Evolutionary conservation across 148 eudicot species (phyloP).

Genomic region (Cornus suecica): DNA sequence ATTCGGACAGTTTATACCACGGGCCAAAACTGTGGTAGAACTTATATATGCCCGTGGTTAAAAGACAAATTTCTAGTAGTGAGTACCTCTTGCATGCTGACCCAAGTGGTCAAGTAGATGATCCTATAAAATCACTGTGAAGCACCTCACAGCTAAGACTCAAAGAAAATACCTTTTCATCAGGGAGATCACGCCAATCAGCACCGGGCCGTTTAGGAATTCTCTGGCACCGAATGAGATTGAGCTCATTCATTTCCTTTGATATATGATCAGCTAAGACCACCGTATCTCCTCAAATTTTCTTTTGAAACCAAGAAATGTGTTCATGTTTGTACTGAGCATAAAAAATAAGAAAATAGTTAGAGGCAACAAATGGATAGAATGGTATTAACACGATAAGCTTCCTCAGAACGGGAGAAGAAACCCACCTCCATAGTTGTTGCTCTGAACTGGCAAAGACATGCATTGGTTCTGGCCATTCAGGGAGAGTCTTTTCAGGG

Average conservation of each 20-base stretch:
- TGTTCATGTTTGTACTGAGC: slow-evolving; percentile 48
- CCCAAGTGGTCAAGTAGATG: background rate
- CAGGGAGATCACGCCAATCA: slow-evolving; percentile 62
- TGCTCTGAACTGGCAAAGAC: background rate
- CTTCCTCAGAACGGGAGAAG: background rate
- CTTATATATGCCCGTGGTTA: too few relatives aligned
- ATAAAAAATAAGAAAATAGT: slow-evolving; percentile 1
- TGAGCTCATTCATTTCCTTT: slow-evolving; percentile 53
- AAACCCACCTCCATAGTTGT: slow-evolving; percentile 1
- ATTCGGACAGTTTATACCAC: too few relatives aligned
- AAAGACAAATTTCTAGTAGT: too few relatives aligned
- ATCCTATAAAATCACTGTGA: background rate
- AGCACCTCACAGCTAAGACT: background rate
- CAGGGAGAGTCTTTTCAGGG: background rate
- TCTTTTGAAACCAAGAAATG: slow-evolving; percentile 53
- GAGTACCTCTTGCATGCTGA: too few relatives aligned
- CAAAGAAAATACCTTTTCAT: slow-evolving; percentile 41
- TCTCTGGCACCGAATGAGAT: slow-evolving; percentile 48
- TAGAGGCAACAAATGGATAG: background rate
- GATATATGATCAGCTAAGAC: slow-evolving; percentile 46
- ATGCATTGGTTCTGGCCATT: slow-evolving; percentile 1
- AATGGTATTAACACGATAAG: background rate
- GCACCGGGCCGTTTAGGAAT: slow-evolving; percentile 55
- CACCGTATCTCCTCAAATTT: slow-evolving; percentile 40
- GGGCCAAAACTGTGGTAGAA: too few relatives aligned